phyloP scores from a whole-genome alignment of 495 filamentous ascomycete genomes.

The Penicillium odoratum region DNA sequence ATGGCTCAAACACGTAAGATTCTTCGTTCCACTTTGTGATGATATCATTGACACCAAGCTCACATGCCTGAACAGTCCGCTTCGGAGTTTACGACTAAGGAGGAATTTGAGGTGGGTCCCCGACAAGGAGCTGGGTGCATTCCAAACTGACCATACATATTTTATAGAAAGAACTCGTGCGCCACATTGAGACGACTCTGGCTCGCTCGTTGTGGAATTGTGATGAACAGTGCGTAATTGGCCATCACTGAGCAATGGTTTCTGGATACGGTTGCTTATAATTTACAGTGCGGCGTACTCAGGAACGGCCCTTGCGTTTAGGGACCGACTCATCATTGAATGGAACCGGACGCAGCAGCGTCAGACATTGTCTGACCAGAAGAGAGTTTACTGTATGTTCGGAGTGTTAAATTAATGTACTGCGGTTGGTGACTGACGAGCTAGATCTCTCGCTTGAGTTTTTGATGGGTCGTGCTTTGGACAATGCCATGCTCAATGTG shows the following conservation, averaged over 20 bases:
- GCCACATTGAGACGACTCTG: constrained; percentile 94
- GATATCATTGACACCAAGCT: neutral
- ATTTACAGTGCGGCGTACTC: constrained; percentile 76
- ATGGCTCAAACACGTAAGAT: constrained; percentile 76
- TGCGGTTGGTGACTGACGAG: constrained; percentile 14
- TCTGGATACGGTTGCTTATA: neutral
- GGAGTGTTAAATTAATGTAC: neutral
- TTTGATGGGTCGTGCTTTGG: constrained; percentile 91
- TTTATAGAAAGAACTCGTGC: constrained; percentile 72
- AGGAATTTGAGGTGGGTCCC: constrained; percentile 61
- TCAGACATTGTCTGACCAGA: constrained; percentile 86
- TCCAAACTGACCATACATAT: constrained; percentile 9
- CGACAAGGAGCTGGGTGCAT: neutral
- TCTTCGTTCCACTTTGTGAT: neutral
- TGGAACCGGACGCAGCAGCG: constrained; percentile 98
- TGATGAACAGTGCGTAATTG: constrained; percentile 65
- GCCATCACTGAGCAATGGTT: neutral
- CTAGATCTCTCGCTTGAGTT: constrained; percentile 90
- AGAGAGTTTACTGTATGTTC: constrained; percentile 80
- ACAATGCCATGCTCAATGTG: constrained; percentile 98
- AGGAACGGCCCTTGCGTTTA: constrained; percentile 84
- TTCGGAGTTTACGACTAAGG: constrained; percentile 70
- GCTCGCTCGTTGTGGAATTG: constrained; percentile 97
- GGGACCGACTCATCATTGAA: constrained; percentile 88
- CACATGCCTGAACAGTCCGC: constrained; percentile 47